Conservation (phyloP, 306 rosid genomes). For the Crotalaria pallida region DNA sequence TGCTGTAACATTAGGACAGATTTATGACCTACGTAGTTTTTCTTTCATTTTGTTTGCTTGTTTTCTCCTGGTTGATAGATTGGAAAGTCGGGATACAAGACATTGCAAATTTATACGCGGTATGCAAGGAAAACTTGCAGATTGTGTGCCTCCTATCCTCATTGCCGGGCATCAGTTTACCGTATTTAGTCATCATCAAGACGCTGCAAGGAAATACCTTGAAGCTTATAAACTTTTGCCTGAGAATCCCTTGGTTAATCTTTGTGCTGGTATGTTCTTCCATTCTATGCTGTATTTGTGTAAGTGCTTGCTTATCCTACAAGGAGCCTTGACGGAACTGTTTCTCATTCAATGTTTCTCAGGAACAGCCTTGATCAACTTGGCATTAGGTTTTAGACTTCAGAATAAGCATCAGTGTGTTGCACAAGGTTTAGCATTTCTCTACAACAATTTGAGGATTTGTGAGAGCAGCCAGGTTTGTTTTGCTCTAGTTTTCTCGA, state of each 20-base stretch:
- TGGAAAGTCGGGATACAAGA: conserved; percentile 73
- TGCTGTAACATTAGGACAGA: conserved; percentile 8
- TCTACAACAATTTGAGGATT: conserved; percentile 62
- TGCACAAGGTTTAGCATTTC: conserved; percentile 85
- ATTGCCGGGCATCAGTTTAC: conserved; percentile 78
- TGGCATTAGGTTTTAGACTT: conserved; percentile 81
- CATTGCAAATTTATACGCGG: conserved; percentile 60
- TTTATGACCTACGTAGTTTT: conserved; percentile 6
- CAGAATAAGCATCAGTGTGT: conserved; percentile 86
- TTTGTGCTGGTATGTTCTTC: conserved; percentile 66
- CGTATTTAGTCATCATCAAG: conserved; percentile 70
- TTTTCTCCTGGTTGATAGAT: conserved; percentile 38
- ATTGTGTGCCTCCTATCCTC: conserved; percentile 75
- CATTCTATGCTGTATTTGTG: not conserved
- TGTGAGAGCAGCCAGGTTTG: conserved; percentile 79
- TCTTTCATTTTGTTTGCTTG: not conserved
- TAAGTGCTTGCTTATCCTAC: not conserved
- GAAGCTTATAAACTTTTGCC: conserved; percentile 81
- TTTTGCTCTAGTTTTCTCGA: not conserved
- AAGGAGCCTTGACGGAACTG: not conserved
- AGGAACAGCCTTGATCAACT: conserved; percentile 83
- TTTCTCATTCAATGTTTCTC: conserved; percentile 6
- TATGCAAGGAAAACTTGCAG: conserved; percentile 56
- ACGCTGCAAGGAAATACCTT: conserved; percentile 83
- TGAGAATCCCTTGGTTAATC: conserved; percentile 71